These are phyloP conservation scores for Cruciata laevipes DNA, from an alignment of 257 asterid genomes.

Conservation along the genomic window DNA sequence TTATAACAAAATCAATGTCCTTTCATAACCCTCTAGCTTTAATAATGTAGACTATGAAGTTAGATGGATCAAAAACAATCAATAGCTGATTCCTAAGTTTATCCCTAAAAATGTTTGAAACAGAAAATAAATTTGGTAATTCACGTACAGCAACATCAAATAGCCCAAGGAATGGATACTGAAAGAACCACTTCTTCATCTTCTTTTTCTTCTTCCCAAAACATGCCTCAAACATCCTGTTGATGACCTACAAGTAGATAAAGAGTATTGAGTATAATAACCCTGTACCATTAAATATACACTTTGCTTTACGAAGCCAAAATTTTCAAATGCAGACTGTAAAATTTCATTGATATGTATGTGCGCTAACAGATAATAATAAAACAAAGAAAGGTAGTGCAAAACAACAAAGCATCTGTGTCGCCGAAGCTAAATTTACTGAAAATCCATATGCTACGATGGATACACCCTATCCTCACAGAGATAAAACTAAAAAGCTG, in stretches of 20 bases:
- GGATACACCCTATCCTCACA: neutral
- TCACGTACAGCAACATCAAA: conserved; percentile 81
- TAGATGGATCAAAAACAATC: neutral
- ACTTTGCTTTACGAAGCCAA: neutral
- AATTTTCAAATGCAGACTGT: neutral
- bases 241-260: conserved; percentile 52
- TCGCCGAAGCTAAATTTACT: neutral
- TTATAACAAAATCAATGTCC: neutral
- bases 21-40: neutral
- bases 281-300: neutral
- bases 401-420: neutral
- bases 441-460: neutral
- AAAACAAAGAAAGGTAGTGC: neutral
- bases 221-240: conserved; percentile 60
- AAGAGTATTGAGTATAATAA: conserved; percentile 6
- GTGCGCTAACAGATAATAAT: neutral
- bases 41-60: neutral
- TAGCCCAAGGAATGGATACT: conserved; percentile 68
- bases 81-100: neutral
- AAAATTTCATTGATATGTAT: neutral
- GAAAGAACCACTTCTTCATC: conserved; percentile 41
- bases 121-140: neutral
- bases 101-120: neutral
- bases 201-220: conserved; percentile 38
- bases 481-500: neutral